Evolutionary conservation across 306 rosid species (phyloP).

Genomic region (Corylus heterophylla): DNA sequence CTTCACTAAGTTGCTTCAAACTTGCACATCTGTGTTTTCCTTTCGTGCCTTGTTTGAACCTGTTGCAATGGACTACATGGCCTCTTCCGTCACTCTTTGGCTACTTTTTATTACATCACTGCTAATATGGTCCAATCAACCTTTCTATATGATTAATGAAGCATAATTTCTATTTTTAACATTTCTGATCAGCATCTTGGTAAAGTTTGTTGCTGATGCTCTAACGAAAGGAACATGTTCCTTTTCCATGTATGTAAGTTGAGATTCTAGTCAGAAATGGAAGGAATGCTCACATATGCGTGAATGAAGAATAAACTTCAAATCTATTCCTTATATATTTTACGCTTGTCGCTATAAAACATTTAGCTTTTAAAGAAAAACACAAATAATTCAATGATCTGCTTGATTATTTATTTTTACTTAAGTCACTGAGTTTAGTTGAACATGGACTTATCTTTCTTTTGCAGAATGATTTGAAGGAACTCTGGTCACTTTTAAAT

Average conservation of each 20-base stretch:
- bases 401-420: slow-evolving; percentile 12
- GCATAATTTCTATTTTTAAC: neutral
- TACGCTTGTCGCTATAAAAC: neutral
- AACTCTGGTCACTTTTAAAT: slow-evolving; percentile 97
- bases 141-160: neutral
- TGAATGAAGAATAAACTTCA: slow-evolving; percentile 1
- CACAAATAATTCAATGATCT: neutral
- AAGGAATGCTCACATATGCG: neutral
- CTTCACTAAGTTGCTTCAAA: slow-evolving; percentile 13
- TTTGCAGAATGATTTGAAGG: slow-evolving; percentile 97
- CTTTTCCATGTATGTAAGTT: neutral
- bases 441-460: slow-evolving; percentile 25
- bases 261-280: neutral
- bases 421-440: slow-evolving; percentile 11
- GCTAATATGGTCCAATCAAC: neutral
- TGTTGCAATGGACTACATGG: neutral
- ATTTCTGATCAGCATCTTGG: neutral
- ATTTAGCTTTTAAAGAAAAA: neutral
- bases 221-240: neutral
- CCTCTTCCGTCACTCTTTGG: neutral
- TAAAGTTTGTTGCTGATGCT: neutral
- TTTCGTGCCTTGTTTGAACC: neutral
- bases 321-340: neutral
- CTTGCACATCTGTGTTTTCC: slow-evolving; percentile 3
- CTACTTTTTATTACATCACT: neutral